Evolutionary conservation across 495 filamentous ascomycete genomes (phyloP).

Genomic region (Lasiosphaeria hispida): DNA sequence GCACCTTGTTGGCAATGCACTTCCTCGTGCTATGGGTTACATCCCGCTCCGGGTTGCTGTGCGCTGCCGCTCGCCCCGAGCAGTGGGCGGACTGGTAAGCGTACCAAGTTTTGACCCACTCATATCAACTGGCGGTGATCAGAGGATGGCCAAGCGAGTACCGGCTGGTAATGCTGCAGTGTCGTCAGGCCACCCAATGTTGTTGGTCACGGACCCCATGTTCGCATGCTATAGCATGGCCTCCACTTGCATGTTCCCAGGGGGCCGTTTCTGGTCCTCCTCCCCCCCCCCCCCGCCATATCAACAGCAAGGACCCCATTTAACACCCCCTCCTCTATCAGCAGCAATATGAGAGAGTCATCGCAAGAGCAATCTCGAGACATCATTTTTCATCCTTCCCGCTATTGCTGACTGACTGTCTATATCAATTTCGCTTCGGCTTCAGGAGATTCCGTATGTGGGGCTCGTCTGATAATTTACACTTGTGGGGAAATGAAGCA

Average conservation of each 20-base stretch:
- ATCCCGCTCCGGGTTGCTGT: slow-evolving; percentile 35
- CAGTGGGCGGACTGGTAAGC: slow-evolving; percentile 38
- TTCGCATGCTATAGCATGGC: slow-evolving; percentile 7
- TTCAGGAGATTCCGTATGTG: slow-evolving; percentile 17
- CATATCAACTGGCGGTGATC: neutral
- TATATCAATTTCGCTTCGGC: slow-evolving; percentile 11
- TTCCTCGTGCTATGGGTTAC: slow-evolving; percentile 38
- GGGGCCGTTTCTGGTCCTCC: neutral
- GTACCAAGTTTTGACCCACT: neutral
- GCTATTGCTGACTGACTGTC: slow-evolving; percentile 12
- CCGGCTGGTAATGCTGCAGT: neutral
- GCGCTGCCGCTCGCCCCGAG: slow-evolving; percentile 30
- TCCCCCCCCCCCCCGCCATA: neutral
- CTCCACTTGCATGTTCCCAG: neutral
- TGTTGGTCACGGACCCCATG: slow-evolving; percentile 13
- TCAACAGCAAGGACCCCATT: slow-evolving; percentile 10
- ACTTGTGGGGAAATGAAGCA: neutral
- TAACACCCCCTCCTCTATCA: neutral
- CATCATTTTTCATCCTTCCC: slow-evolving; percentile 4
- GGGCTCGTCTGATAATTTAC: slow-evolving; percentile 18
- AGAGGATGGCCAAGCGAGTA: slow-evolving; percentile 12
- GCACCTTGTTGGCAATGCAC: slow-evolving; percentile 38
- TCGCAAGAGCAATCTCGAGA: neutral
- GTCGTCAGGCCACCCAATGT: neutral
- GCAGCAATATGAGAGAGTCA: neutral